phyloP scores from a whole-genome alignment of 306 rosid species.

The Calophaca sinica region DNA sequence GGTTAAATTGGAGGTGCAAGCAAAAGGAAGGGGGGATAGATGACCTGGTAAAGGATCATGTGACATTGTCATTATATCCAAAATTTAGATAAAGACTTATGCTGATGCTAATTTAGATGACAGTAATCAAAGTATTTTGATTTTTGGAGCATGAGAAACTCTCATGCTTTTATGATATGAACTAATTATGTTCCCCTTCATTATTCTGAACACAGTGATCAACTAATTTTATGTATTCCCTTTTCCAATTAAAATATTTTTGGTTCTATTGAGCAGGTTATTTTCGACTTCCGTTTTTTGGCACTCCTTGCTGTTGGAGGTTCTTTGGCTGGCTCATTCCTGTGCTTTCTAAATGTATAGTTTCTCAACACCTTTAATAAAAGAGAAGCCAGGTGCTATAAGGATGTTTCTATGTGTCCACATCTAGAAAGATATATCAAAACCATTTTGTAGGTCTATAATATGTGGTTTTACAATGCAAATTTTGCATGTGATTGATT shows the following conservation, averaged over 20 bases:
- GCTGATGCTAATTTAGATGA: not conserved
- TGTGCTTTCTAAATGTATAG: constrained; percentile 94
- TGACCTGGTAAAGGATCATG: too few species aligned
- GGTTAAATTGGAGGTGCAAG: too few species aligned
- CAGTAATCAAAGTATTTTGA: constrained; percentile 20
- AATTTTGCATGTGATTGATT: too few species aligned
- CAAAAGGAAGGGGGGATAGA: too few species aligned
- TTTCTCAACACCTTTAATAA: constrained; percentile 35
- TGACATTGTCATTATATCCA: too few species aligned
- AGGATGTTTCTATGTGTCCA: too few species aligned
- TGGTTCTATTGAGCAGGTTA: constrained; percentile 64
- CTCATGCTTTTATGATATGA: not conserved
- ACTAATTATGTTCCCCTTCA: not conserved
- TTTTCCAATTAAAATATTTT: constrained; percentile 12
- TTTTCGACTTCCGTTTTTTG: constrained; percentile 95
- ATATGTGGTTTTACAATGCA: too few species aligned
- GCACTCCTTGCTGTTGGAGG: constrained; percentile 95
- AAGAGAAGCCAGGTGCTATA: too few species aligned
- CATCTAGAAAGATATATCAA: too few species aligned
- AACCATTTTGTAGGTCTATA: too few species aligned
- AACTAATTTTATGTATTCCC: not conserved
- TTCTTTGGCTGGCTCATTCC: constrained; percentile 90
- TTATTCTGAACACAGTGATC: not conserved
- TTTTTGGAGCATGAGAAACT: not conserved
- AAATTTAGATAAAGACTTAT: not conserved